These are phyloP conservation scores for Neurospora sp. DNA, from an alignment of 495 filamentous ascomycete species.

Conservation along the genomic window DNA sequence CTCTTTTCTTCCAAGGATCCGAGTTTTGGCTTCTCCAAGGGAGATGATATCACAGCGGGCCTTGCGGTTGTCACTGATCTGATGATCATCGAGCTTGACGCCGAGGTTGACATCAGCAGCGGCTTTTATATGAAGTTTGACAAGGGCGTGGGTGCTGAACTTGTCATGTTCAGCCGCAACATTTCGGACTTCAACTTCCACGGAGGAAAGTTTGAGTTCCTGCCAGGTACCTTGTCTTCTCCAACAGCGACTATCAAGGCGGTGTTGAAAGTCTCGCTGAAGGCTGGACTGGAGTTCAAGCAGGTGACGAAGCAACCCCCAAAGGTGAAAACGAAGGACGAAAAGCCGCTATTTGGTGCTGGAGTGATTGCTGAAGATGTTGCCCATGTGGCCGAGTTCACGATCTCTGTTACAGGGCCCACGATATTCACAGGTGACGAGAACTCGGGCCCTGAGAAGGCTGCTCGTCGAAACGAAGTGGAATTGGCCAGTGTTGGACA, in stretches of 20 bases:
- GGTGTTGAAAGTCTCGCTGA: constrained; percentile 32
- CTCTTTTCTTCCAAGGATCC: constrained; percentile 36
- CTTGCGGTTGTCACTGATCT: constrained; percentile 37
- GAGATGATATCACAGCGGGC: constrained; percentile 29
- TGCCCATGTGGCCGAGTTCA: constrained; percentile 43
- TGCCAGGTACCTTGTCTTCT: constrained; percentile 39
- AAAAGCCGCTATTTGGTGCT: constrained; percentile 12
- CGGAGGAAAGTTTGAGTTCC: constrained; percentile 46
- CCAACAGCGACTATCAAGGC: constrained; percentile 33
- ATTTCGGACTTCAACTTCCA: constrained; percentile 34
- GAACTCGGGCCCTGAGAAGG: not conserved
- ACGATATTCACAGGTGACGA: not conserved
- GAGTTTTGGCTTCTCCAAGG: constrained; percentile 25
- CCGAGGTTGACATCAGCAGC: constrained; percentile 38
- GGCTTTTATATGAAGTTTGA: constrained; percentile 38
- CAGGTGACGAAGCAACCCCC: not conserved
- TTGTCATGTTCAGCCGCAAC: constrained; percentile 34
- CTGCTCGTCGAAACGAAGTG: not conserved
- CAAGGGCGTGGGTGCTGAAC: constrained; percentile 30
- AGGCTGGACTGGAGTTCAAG: constrained; percentile 32
- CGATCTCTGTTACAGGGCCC: constrained; percentile 34
- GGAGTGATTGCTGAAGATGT: constrained; percentile 40
- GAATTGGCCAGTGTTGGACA: not conserved
- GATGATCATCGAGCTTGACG: constrained; percentile 37
- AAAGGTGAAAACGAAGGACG: not conserved